These are phyloP conservation scores for Aspergillus sp. DNA, from an alignment of 2,329 filamentous ascomycete species.

Conservation along the genomic window DNA sequence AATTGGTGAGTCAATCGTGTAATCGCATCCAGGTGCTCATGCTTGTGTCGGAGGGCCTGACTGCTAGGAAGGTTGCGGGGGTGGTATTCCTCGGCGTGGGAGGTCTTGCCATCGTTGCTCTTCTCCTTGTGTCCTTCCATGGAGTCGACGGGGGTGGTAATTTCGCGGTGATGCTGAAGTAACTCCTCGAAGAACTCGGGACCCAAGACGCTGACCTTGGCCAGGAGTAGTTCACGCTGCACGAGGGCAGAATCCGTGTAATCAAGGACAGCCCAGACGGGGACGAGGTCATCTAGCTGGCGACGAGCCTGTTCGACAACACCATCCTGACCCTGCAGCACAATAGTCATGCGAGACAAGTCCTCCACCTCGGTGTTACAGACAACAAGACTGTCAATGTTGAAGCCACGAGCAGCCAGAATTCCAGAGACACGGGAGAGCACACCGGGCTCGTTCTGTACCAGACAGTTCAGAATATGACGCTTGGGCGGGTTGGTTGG, in stretches of 20 bases:
- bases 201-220: slow-evolving; percentile 94
- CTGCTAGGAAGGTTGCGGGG: slow-evolving; percentile 81
- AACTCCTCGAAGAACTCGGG: slow-evolving; percentile 99
- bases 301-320: slow-evolving; percentile 95
- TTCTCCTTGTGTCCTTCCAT: slow-evolving; percentile 32
- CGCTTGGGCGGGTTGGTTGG: slow-evolving; percentile 83
- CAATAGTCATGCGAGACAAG: slow-evolving; percentile 97
- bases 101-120: slow-evolving; percentile 9
- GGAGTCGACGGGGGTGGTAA: slow-evolving; percentile 56
- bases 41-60: slow-evolving; percentile 91
- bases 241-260: slow-evolving; percentile 92
- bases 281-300: slow-evolving; percentile 93
- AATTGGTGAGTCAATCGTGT: slow-evolving; percentile 98
- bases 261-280: slow-evolving; percentile 96
- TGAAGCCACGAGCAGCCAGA: slow-evolving; percentile 93
- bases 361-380: slow-evolving; percentile 98
- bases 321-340: slow-evolving; percentile 91
- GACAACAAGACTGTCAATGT: slow-evolving; percentile 97
- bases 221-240: slow-evolving; percentile 90
- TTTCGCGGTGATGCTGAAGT: slow-evolving; percentile 91
- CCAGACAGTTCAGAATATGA: slow-evolving; percentile 95
- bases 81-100: slow-evolving; percentile 68
- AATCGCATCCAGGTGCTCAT: slow-evolving; percentile 94
- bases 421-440: slow-evolving; percentile 95
- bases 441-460: slow-evolving; percentile 98